Evolutionary conservation across 1,284 basidiomycete species (phyloP), one percentile per base, ranked within the genome.

Genomic region (Moesziomyces antarcticus): DNA sequence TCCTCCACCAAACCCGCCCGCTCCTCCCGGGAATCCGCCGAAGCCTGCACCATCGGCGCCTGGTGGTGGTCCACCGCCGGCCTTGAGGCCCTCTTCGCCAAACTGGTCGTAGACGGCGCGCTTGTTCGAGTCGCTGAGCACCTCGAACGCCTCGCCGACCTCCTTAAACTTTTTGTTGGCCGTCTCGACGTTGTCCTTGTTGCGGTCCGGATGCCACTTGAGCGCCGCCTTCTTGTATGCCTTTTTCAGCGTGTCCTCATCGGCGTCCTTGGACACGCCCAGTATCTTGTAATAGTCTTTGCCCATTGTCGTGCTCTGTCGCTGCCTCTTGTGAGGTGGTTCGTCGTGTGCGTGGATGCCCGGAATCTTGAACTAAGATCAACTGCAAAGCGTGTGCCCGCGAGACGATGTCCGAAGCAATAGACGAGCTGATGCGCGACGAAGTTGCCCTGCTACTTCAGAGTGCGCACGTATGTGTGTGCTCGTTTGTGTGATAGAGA

Each of bases 131-230:
- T 98, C 95, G 55, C 89, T 93, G 54, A 98, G 89, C 49, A 98
- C 96, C 85, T 99, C 96, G 81, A 96, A 98, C 0, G 96, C 96
- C 87, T 99, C 96, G 24, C 93, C 93, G 62, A 97, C 92, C 88
- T 97, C 90, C 86, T 99, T 96, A 86, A 99, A 99, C 86, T 93
- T 97, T 81, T 90, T 89, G 10, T 90, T 91, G 0, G 96, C 92
- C 6, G 56, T 35, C 75, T 95, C 95, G 69, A 91, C 90, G 52
- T 86, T 86, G 45, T 91, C 90, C 56, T 87, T 86, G 85, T 96
- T 97, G 50, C 95, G 89, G 85, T 97, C 94, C 42, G 93, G 93
- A 85, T 96, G 94, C 90, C 91, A 92, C 87, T 92, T 93, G 82
- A 96, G 86, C 44, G 93, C 93, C 33, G 79, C 76, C 62, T 85